Evolutionary conservation across 2,329 filamentous ascomycete species (phyloP).

Genomic region (Xylaria sp.): DNA sequence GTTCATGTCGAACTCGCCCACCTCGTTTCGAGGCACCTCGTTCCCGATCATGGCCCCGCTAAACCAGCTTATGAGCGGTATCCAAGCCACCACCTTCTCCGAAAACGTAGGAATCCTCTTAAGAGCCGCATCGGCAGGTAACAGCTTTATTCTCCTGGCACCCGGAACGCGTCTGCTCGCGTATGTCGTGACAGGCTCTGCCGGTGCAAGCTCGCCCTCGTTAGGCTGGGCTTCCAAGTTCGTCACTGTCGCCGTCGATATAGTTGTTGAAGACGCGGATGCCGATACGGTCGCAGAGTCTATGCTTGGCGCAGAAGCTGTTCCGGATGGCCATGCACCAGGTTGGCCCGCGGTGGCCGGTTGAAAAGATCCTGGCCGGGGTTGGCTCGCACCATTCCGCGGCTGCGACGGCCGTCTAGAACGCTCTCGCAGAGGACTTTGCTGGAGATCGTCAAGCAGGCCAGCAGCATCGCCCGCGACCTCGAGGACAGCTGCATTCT

Average conservation of each 20-base stretch:
- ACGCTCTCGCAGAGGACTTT: constrained; percentile 32
- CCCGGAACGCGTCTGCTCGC: constrained; percentile 72
- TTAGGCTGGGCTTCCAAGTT: constrained; percentile 43
- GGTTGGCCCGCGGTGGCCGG: constrained; percentile 42
- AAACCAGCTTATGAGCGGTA: constrained; percentile 79
- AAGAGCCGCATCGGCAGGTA: constrained; percentile 76
- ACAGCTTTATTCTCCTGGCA: constrained; percentile 71
- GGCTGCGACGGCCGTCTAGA: constrained; percentile 43
- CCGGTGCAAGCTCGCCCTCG: constrained; percentile 44
- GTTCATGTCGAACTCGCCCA: constrained; percentile 82
- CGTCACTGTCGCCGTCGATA: constrained; percentile 60
- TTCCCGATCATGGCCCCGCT: constrained; percentile 78
- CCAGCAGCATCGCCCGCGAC: constrained; percentile 55
- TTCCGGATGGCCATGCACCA: constrained; percentile 55
- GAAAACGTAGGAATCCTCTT: constrained; percentile 73
- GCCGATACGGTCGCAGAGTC: constrained; percentile 62
- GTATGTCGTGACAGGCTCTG: constrained; percentile 49
- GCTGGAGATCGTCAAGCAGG: constrained; percentile 47
- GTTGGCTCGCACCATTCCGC: constrained; percentile 40
- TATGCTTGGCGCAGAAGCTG: constrained; percentile 65
- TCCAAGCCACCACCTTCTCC: constrained; percentile 71
- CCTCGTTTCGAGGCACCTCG: constrained; percentile 77
- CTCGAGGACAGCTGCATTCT: constrained; percentile 72
- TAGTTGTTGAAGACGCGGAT: constrained; percentile 55
- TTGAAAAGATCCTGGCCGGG: constrained; percentile 51